Percentiles rank a stretch among this genome's conserved stretches.
phyloP scores from a whole-genome alignment of 2,329 filamentous ascomycete genomes.

The Colletotrichum sp. region DNA sequence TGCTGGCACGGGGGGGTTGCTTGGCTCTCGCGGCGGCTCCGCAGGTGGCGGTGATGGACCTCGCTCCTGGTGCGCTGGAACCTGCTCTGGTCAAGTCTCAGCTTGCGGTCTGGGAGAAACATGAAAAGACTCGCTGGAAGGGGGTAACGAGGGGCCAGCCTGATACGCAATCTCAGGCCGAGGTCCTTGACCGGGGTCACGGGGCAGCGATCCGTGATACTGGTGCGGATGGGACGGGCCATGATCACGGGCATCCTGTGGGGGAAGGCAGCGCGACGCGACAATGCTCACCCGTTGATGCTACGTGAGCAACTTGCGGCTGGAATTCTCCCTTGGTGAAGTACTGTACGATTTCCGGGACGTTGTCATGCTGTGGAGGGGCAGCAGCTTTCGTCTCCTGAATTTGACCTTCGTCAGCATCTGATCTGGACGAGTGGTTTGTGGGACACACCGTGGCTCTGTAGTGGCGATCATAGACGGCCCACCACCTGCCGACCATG shows the following conservation, averaged over 20 bases:
- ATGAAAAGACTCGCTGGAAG: constrained; percentile 36
- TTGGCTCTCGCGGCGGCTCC: constrained; percentile 38
- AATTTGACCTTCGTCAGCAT: background rate
- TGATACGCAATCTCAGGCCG: constrained; percentile 23
- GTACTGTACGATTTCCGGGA: constrained; percentile 51
- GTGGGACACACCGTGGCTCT: constrained; percentile 51
- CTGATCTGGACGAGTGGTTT: background rate
- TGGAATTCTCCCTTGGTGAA: constrained; percentile 60
- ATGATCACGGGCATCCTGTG: constrained; percentile 18
- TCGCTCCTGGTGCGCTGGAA: constrained; percentile 22
- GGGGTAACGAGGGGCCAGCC: constrained; percentile 26
- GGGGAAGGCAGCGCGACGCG: constrained; percentile 23
- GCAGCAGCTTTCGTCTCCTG: background rate
- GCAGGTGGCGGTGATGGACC: constrained; percentile 32
- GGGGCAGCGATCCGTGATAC: constrained; percentile 10
- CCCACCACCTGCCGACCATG: constrained; percentile 90
- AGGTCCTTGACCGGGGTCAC: constrained; percentile 23
- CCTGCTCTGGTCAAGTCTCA: constrained; percentile 51
- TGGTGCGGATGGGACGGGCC: constrained; percentile 5
- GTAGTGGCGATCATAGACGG: constrained; percentile 90
- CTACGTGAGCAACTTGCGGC: constrained; percentile 28
- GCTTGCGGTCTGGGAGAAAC: constrained; percentile 50
- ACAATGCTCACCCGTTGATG: constrained; percentile 37
- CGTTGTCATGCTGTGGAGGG: background rate
- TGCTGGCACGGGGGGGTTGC: constrained; percentile 32